Evolutionary conservation across 345 rosid species (phyloP).

Genomic region (Arabis alpina): DNA sequence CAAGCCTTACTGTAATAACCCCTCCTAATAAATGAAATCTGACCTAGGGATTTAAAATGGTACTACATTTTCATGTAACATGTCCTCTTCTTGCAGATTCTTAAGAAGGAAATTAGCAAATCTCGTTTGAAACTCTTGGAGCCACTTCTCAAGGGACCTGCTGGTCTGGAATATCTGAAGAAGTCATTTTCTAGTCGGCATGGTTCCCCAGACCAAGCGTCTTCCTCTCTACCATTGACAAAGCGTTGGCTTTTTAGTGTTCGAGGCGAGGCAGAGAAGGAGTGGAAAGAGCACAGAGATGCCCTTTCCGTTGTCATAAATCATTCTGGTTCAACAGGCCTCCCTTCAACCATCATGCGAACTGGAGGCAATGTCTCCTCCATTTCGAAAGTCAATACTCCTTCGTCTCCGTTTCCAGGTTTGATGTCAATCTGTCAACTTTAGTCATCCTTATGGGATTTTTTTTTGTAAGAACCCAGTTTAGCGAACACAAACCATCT

Average conservation of each 20-base stretch:
- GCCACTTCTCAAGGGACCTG: conserved; percentile 84
- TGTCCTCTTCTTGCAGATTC: conserved; percentile 49
- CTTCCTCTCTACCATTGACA: conserved; percentile 58
- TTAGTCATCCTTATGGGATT: not conserved
- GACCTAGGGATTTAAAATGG: not conserved
- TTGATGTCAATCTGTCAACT: conserved; percentile 20
- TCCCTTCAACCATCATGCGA: conserved; percentile 65
- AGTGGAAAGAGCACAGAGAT: conserved; percentile 75
- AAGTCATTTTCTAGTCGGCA: conserved; percentile 63
- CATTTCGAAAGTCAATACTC: conserved; percentile 42
- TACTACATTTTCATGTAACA: not conserved
- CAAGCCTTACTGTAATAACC: conserved; percentile 7
- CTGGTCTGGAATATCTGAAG: conserved; percentile 76
- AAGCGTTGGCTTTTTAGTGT: conserved; percentile 68
- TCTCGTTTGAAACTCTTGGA: conserved; percentile 79
- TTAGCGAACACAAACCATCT: conserved; percentile 24
- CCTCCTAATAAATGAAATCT: not conserved
- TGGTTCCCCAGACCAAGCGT: conserved; percentile 62
- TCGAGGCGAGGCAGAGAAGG: conserved; percentile 54
- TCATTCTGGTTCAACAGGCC: conserved; percentile 50
- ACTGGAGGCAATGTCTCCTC: conserved; percentile 71
- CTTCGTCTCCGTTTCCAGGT: conserved; percentile 48
- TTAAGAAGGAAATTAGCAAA: conserved; percentile 77
- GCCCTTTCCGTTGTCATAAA: conserved; percentile 49
- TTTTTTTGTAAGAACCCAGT: not conserved